A percentile compares a stretch with the other conserved stretches of the same genome.
phyloP scores from a whole-genome alignment of 1,284 basidiomycete species.

The Cryptococcus maquisensis region DNA sequence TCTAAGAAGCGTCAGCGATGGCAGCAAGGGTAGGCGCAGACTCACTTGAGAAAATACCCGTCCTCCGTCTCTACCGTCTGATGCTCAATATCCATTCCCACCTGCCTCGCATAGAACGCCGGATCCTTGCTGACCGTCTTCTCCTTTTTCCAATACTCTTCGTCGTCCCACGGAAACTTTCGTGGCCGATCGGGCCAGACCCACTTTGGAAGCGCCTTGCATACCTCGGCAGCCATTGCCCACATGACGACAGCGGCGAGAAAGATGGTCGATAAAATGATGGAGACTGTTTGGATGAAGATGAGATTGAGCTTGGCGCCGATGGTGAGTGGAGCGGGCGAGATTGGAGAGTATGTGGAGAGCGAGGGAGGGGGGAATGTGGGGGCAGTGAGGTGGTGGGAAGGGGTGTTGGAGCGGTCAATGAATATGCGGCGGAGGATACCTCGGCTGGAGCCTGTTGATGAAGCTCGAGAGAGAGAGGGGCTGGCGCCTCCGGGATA shows the following conservation, averaged over 20 bases:
- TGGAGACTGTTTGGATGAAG: constrained; percentile 51
- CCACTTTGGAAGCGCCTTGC: constrained; percentile 35
- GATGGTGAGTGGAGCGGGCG: constrained; percentile 31
- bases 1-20: constrained; percentile 21
- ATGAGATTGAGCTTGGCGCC: constrained; percentile 45
- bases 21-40: constrained; percentile 4
- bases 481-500: constrained; percentile 11
- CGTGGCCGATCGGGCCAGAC: constrained; percentile 29
- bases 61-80: constrained; percentile 59
- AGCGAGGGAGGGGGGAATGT: constrained; percentile 48
- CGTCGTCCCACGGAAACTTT: constrained; percentile 55
- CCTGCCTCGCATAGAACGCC: constrained; percentile 55
- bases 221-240: constrained; percentile 43
- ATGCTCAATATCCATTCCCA: constrained; percentile 58
- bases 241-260: constrained; percentile 50
- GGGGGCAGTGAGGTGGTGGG: constrained; percentile 45
- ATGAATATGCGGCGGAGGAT: constrained; percentile 46
- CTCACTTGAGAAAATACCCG: constrained; percentile 55
- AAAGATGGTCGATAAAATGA: constrained; percentile 54
- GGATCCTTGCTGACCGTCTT: constrained; percentile 55
- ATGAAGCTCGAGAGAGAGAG: constrained; percentile 27
- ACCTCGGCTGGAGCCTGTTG: constrained; percentile 26
- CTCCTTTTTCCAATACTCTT: constrained; percentile 51
- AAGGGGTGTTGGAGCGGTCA: constrained; percentile 42
- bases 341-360: constrained; percentile 42